Conservation (phyloP, 768 basidiomycete genomes). For the Amanita muscaria region DNA sequence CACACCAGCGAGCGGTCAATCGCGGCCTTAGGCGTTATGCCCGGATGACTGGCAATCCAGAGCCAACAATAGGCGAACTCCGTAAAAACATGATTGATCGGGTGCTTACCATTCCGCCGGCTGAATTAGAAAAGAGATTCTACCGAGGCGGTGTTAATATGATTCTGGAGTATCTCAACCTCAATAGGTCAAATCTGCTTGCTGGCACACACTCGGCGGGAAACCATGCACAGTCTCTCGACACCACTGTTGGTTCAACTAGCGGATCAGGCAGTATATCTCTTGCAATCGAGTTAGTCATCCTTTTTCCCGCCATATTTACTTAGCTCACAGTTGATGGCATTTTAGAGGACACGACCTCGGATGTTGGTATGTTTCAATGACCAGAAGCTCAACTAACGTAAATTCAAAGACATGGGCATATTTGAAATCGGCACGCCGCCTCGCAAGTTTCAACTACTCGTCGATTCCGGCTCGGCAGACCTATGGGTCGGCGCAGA, state of each 20-base stretch:
- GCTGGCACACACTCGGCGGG: slow-evolving; percentile 19
- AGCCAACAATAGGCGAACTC: slow-evolving; percentile 29
- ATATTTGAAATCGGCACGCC: slow-evolving; percentile 37
- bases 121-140: slow-evolving; percentile 15
- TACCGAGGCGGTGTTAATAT: slow-evolving; percentile 1
- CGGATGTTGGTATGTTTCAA: slow-evolving; percentile 28
- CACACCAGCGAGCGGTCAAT: slow-evolving; percentile 54
- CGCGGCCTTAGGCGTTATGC: slow-evolving; percentile 45
- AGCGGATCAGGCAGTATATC: slow-evolving; percentile 31
- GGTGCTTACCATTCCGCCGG: slow-evolving; percentile 22
- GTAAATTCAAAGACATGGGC: slow-evolving; percentile 20
- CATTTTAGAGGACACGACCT: slow-evolving; percentile 37
- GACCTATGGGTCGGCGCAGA: slow-evolving; percentile 53
- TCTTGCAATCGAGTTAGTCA: slow-evolving; percentile 47
- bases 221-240: slow-evolving; percentile 11
- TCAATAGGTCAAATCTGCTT: background rate
- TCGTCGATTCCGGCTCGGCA: slow-evolving; percentile 57
- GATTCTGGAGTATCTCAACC: background rate
- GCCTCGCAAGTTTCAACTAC: slow-evolving; percentile 33
- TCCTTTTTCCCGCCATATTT: background rate
- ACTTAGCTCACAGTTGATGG: background rate
- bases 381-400: slow-evolving; percentile 1
- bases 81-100: slow-evolving; percentile 30
- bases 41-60: slow-evolving; percentile 43
- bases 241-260: no score